phyloP scores from a whole-genome alignment of 108 stramenopile genomes.

The Mayamaea pseudoterrestris region DNA sequence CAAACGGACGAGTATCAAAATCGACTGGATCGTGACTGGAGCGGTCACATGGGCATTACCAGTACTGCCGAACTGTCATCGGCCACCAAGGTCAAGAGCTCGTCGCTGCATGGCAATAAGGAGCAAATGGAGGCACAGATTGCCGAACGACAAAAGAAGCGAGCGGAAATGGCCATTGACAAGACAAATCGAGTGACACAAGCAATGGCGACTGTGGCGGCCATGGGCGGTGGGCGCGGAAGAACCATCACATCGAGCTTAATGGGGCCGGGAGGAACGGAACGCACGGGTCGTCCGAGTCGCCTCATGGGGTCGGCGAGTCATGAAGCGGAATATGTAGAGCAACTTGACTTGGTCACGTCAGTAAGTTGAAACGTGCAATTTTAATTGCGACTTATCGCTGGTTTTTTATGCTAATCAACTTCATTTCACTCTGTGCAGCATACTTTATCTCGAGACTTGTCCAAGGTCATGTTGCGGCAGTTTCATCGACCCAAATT shows the following conservation, averaged over 20 bases:
- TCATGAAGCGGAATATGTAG: slow-evolving; percentile 73
- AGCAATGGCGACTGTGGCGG: slow-evolving; percentile 56
- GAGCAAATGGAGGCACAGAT: slow-evolving; percentile 55
- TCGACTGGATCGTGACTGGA: slow-evolving; percentile 45
- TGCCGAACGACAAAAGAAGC: slow-evolving; percentile 55
- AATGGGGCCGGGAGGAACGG: slow-evolving; percentile 86
- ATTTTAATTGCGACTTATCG: no score
- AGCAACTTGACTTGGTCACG: slow-evolving; percentile 76
- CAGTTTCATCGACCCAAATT: slow-evolving; percentile 78
- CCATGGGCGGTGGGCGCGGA: slow-evolving; percentile 57
- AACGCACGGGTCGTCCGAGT: slow-evolving; percentile 69
- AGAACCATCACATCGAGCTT: slow-evolving; percentile 72
- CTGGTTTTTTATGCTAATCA: no score
- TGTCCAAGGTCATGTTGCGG: slow-evolving; percentile 44
- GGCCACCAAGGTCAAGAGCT: no score
- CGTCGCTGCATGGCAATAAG: slow-evolving; percentile 35
- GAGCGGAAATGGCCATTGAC: slow-evolving; percentile 75
- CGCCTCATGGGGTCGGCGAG: slow-evolving; percentile 33
- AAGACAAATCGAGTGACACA: slow-evolving; percentile 78
- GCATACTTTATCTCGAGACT: slow-evolving; percentile 49
- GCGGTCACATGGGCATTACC: slow-evolving; percentile 11
- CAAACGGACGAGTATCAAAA: slow-evolving; percentile 45
- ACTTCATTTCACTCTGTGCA: no score
- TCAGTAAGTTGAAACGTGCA: no score
- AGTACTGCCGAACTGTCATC: slow-evolving; percentile 46